Conservation (phyloP, 2,329 filamentous ascomycete species). For the Colletotrichum somersetense region DNA sequence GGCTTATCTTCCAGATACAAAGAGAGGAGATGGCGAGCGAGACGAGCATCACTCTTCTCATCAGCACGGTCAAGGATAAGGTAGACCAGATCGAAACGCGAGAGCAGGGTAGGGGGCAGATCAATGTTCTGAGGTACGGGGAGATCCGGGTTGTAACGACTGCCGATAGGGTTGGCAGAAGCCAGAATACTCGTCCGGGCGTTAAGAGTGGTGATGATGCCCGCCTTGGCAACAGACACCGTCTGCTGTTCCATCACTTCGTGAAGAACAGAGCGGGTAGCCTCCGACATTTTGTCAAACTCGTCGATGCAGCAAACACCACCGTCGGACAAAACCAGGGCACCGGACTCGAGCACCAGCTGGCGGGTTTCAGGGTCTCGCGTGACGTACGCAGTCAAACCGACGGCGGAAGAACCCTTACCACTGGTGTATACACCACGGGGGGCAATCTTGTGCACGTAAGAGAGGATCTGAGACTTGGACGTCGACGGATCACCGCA, state of each 20-base stretch:
- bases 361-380: constrained; percentile 84
- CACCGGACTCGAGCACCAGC: constrained; percentile 84
- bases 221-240: constrained; percentile 88
- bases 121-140: constrained; percentile 99
- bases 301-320: constrained; percentile 89
- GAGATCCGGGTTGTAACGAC: constrained; percentile 95
- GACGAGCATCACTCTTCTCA: constrained; percentile 86
- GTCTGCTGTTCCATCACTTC: constrained; percentile 93
- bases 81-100: constrained; percentile 96
- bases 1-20: constrained; percentile 98
- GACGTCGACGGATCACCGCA: constrained; percentile 97
- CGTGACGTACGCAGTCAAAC: constrained; percentile 85
- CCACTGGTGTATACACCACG: constrained; percentile 86
- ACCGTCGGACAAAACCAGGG: constrained; percentile 82
- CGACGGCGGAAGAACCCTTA: constrained; percentile 84
- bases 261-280: constrained; percentile 83
- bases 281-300: constrained; percentile 88
- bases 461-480: constrained; percentile 94
- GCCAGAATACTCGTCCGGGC: constrained; percentile 95
- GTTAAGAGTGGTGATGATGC: constrained; percentile 96
- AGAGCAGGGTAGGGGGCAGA: constrained; percentile 92
- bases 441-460: constrained; percentile 97
- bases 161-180: constrained; percentile 97
- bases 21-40: constrained; percentile 92
- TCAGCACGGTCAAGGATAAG: constrained; percentile 95